Evolutionary conservation across 495 filamentous ascomycete genomes (phyloP).

Genomic region (Xylaria telfairii): DNA sequence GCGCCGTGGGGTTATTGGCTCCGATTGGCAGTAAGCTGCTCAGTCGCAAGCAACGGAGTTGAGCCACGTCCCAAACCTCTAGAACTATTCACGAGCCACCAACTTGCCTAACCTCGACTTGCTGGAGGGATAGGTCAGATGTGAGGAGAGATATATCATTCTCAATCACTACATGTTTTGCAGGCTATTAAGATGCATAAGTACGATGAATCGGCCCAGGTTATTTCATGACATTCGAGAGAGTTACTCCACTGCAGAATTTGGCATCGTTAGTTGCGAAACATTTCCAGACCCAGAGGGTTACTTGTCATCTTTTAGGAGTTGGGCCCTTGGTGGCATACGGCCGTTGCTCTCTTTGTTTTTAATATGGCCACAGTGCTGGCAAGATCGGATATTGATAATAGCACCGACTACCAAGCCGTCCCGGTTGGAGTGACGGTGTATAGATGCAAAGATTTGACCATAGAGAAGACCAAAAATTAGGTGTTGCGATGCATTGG

Average conservation of each 20-base stretch:
- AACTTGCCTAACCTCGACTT: constrained; percentile 21
- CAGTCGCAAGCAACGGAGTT: neutral
- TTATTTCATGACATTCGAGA: constrained; percentile 25
- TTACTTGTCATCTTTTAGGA: constrained; percentile 19
- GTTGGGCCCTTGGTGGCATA: constrained; percentile 16
- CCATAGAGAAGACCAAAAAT: constrained; percentile 3
- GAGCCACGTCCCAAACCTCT: neutral
- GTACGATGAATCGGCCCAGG: constrained; percentile 34
- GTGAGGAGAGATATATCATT: constrained; percentile 18
- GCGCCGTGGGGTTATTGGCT: constrained; percentile 40
- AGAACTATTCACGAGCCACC: constrained; percentile 24
- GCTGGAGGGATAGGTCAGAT: constrained; percentile 1
- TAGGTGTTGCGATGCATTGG: constrained; percentile 22
- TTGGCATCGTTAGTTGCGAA: constrained; percentile 19
- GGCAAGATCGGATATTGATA: constrained; percentile 15
- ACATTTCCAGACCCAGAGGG: constrained; percentile 18
- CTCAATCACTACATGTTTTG: constrained; percentile 30
- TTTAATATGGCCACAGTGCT: constrained; percentile 5
- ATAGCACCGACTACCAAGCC: neutral
- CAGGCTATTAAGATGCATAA: constrained; percentile 38
- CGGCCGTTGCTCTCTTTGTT: neutral
- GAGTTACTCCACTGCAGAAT: constrained; percentile 5
- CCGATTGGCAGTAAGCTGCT: constrained; percentile 35
- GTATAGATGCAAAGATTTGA: constrained; percentile 19
- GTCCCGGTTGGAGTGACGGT: neutral